Conservation (phyloP, 495 filamentous ascomycete species). For the Bacidia rubella region DNA sequence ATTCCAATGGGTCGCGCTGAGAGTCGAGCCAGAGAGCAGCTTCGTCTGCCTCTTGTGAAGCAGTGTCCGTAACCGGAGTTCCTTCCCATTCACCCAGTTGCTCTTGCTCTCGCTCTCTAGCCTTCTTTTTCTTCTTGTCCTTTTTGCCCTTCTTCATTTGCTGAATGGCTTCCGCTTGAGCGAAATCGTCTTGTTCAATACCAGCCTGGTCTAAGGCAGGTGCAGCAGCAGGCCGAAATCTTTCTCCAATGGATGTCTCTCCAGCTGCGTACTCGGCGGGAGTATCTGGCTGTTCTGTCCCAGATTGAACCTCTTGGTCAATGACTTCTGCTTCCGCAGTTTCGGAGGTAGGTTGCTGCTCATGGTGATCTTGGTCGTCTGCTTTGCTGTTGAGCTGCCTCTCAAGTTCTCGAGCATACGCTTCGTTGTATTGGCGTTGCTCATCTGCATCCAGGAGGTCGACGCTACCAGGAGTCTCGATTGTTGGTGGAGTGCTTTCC, state of each 20-base stretch:
- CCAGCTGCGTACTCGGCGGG: too few species aligned
- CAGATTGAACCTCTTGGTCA: neutral
- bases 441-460: constrained; percentile 2
- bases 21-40: neutral
- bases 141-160: constrained; percentile 15
- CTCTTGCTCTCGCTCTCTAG: neutral
- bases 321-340: neutral
- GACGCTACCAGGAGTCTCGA: constrained; percentile 2
- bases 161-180: constrained; percentile 4
- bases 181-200: neutral
- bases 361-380: neutral
- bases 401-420: constrained; percentile 6
- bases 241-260: constrained; percentile 8
- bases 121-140: constrained; percentile 10
- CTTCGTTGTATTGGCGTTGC: constrained; percentile 6
- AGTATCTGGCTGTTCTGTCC: too few species aligned
- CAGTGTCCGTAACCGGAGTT: constrained; percentile 5
- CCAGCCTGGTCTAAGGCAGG: neutral
- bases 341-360: neutral
- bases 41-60: constrained; percentile 1
- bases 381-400: constrained; percentile 12
- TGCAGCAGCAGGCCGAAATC: neutral
- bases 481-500: neutral
- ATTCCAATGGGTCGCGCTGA: neutral
- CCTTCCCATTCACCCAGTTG: constrained; percentile 14